Conservation (phyloP, 495 filamentous ascomycete species). For the Hamigera avellanea region DNA sequence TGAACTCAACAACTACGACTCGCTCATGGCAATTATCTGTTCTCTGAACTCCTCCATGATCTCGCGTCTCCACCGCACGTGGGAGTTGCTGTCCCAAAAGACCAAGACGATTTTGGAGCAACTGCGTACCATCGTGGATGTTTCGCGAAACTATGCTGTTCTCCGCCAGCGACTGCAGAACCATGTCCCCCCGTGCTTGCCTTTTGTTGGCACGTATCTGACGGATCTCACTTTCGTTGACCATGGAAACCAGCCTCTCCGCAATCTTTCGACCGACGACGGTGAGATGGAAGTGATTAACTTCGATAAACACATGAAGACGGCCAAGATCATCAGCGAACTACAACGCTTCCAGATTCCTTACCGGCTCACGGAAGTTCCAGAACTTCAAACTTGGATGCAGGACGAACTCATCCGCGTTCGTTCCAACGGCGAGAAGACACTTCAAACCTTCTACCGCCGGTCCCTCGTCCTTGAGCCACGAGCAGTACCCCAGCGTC, state of each 20-base stretch:
- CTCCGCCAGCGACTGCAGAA: constrained; percentile 79
- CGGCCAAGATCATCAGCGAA: constrained; percentile 89
- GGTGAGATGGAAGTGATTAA: constrained; percentile 76
- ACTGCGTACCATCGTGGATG: constrained; percentile 72
- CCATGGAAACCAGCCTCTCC: constrained; percentile 70
- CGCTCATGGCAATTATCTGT: constrained; percentile 93
- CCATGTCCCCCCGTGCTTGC: constrained; percentile 84
- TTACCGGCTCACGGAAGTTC: constrained; percentile 71
- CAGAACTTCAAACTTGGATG: constrained; percentile 92
- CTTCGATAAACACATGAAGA: constrained; percentile 94
- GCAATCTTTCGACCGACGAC: constrained; percentile 36
- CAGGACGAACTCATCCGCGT: constrained; percentile 73
- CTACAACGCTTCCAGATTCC: constrained; percentile 96
- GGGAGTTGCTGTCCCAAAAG: constrained; percentile 81
- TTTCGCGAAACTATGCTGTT: constrained; percentile 83
- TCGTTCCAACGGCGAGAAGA: constrained; percentile 64
- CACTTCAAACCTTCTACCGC: constrained; percentile 70
- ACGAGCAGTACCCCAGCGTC: constrained; percentile 23
- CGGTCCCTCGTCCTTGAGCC: constrained; percentile 85
- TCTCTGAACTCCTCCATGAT: constrained; percentile 87
- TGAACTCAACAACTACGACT: constrained; percentile 90
- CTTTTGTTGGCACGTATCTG: constrained; percentile 93
- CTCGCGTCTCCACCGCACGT: constrained; percentile 79
- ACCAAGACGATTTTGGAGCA: constrained; percentile 68
- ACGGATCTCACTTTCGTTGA: constrained; percentile 75